phyloP scores from a whole-genome alignment of 1,139 yeast genomes.

The Saccharomycopsis hybrid region DNA sequence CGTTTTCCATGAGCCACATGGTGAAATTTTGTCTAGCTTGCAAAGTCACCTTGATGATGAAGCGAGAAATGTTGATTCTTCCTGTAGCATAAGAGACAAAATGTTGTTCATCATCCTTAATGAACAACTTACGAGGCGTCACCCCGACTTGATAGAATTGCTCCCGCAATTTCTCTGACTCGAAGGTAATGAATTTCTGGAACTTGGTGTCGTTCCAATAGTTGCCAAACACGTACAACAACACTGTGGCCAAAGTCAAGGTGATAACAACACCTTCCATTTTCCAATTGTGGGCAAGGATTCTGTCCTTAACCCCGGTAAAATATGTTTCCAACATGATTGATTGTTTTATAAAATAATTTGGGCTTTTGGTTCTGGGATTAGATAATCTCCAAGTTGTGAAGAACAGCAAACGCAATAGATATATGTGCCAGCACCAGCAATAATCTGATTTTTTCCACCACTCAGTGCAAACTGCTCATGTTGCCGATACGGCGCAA shows the following conservation, averaged over 20 bases:
- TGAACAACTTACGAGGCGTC: constrained; percentile 38
- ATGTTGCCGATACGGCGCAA: no score
- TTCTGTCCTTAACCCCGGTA: constrained; percentile 25
- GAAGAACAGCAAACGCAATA: no score
- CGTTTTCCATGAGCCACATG: constrained; percentile 51
- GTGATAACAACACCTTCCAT: constrained; percentile 57
- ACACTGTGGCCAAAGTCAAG: constrained; percentile 40
- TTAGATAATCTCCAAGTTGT: no score
- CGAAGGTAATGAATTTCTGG: constrained; percentile 41
- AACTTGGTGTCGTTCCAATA: constrained; percentile 52
- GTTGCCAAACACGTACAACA: constrained; percentile 50
- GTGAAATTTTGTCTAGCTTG: constrained; percentile 77
- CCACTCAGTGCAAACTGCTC: no score
- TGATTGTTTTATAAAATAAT: background rate
- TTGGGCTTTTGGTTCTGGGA: background rate
- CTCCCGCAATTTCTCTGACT: constrained; percentile 44
- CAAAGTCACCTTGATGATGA: constrained; percentile 56
- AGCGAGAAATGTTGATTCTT: constrained; percentile 63
- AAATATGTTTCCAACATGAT: constrained; percentile 16
- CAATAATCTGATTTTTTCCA: no score
- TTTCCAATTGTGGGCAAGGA: constrained; percentile 57
- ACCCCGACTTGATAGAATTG: constrained; percentile 84
- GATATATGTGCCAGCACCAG: no score
- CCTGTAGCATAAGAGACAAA: constrained; percentile 85
- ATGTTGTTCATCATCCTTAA: constrained; percentile 65